Evolutionary conservation across 495 filamentous ascomycete genomes (phyloP), one percentile per base, ranked within the genome.

Genomic region (Podospora comata): DNA sequence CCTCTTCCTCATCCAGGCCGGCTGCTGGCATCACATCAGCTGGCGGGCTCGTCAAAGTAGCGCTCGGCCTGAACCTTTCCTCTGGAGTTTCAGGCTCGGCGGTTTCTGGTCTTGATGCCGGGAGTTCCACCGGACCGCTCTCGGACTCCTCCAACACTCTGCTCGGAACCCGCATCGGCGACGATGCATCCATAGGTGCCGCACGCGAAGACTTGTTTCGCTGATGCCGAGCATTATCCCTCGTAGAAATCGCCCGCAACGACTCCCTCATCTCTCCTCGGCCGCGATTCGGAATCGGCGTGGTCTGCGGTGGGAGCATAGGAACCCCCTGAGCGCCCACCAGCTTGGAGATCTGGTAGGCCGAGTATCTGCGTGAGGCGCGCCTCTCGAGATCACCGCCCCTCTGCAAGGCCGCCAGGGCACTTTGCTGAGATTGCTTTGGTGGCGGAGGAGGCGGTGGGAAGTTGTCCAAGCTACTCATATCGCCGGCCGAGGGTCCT

Each of bases 341-440:
- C 68, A 96, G 92, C 72, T 96, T 97, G 26, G 92, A 91, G 60
- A 98, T 94, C 72, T 98, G 96, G 79, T 98, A 99, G 55, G 90
- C 89, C 34, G 94, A 97, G 75, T 97, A 98, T 71, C 95, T 83
- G 72, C 94, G 85, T 3, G 96, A 98, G 11, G 95, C 96, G 71
- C 95, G 86, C 71, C 95, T 86, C 74, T 98, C 94, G n/a, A 98
- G 81, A 67, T 97, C 92, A 5, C 93, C 92, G 64, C 93, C 93
- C 76, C 92, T 84, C 76, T 98, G 96, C 68, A 99, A 78, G 57
- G 93, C 93, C 54, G 91, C 92, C 62, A 99, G 82, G 9, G 95
- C 95, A 81, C 97, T 94, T 74, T 96, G 90, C 71, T 94, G 88
- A 71, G 92, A 91, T 26, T 90, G 89, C 59, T 91, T 89, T 11